These are phyloP conservation scores for Craterostigma plantagineum DNA, from an alignment of 257 asterid species.

Conservation along the genomic window DNA sequence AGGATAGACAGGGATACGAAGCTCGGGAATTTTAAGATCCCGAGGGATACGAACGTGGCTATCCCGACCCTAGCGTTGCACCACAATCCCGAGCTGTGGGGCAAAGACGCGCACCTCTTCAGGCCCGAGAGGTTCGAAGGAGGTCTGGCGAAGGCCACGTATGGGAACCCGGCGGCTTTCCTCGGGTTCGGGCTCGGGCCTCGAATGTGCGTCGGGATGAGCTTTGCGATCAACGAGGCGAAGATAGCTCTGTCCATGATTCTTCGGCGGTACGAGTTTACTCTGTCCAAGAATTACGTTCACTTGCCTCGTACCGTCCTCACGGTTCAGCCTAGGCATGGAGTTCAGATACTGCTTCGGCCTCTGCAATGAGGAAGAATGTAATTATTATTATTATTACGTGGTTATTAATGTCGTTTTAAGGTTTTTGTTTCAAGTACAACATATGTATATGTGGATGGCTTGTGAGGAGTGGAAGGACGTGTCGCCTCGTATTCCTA, in stretches of 20 bases:
- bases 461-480: constrained; percentile 9
- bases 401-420: too few relatives aligned
- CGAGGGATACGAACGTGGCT: constrained; percentile 21
- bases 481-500: too few relatives aligned
- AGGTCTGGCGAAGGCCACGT: constrained; percentile 24
- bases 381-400: too few relatives aligned
- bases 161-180: constrained; percentile 26
- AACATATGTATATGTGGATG: too few relatives aligned
- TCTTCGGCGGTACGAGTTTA: constrained; percentile 29
- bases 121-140: constrained; percentile 35
- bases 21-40: constrained; percentile 25
- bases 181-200: constrained; percentile 56
- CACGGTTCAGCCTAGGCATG: constrained; percentile 41
- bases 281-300: constrained; percentile 26
- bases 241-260: constrained; percentile 47
- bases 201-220: constrained; percentile 49
- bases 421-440: too few relatives aligned
- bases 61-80: constrained; percentile 50
- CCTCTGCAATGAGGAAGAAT: too few relatives aligned
- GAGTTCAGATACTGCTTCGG: constrained; percentile 5
- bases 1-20: constrained; percentile 19
- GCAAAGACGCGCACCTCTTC: constrained; percentile 37
- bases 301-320: constrained; percentile 44
- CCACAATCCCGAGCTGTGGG: constrained; percentile 54
- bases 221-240: constrained; percentile 35